Percentiles rank a stretch among this genome's conserved stretches.
Evolutionary conservation across 2,329 filamentous ascomycete genomes (phyloP).

Genomic region (Sclerotinia sclerotiorum): DNA sequence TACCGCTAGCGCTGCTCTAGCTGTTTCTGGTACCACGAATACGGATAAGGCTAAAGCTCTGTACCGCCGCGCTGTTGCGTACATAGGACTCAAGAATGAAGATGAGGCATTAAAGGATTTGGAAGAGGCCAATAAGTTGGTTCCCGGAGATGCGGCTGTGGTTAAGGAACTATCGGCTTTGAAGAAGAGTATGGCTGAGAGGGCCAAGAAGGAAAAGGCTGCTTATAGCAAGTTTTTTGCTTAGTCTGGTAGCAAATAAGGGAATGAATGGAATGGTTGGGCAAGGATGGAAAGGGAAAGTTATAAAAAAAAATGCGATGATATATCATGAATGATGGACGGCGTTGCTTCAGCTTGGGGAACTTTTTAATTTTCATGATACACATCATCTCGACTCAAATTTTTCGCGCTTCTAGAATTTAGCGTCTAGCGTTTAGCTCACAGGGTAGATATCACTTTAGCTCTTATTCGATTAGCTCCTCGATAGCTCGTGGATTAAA

Average conservation of each 20-base stretch:
- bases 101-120: constrained; percentile 76
- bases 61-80: constrained; percentile 79
- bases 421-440: not conserved
- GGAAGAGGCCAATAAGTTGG: constrained; percentile 70
- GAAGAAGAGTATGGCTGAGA: constrained; percentile 72
- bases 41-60: constrained; percentile 85
- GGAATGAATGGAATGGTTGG: not conserved
- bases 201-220: constrained; percentile 85
- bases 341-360: constrained; percentile 1
- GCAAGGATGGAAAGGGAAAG: not conserved
- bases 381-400: not conserved
- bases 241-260: constrained; percentile 24
- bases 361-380: constrained; percentile 2
- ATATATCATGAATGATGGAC: constrained; percentile 13
- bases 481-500: not conserved
- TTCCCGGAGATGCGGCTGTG: constrained; percentile 73
- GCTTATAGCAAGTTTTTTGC: constrained; percentile 88
- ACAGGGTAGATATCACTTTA: not conserved
- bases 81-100: constrained; percentile 76
- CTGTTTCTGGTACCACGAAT: constrained; percentile 63
- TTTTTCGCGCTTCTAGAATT: constrained; percentile 1
- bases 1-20: constrained; percentile 71
- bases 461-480: not conserved
- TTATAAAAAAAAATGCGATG: not conserved
- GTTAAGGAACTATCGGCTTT: constrained; percentile 72